Conservation (phyloP, 2,329 filamentous ascomycete species). For the Endocalyx cinctus region DNA sequence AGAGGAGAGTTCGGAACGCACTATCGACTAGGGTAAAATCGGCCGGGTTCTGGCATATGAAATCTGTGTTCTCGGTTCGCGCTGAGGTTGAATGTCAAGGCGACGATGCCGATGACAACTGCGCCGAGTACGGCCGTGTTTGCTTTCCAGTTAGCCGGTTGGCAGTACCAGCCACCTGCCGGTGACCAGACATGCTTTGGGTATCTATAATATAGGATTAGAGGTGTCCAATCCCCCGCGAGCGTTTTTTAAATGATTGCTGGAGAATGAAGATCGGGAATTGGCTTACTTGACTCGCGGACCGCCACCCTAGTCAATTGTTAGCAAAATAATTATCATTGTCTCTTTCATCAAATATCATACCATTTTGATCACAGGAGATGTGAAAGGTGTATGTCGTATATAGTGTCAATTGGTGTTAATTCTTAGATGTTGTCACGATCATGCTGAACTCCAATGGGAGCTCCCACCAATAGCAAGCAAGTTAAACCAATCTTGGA, state of each 20-base stretch:
- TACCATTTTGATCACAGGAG: too few species aligned
- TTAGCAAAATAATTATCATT: constrained; percentile 31
- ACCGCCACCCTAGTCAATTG: constrained; percentile 63
- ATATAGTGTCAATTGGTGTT: too few species aligned
- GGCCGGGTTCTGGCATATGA: constrained; percentile 71
- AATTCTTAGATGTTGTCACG: too few species aligned
- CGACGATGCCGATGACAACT: constrained; percentile 64
- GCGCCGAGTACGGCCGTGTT: constrained; percentile 78
- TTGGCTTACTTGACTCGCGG: constrained; percentile 54
- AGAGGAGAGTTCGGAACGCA: constrained; percentile 46
- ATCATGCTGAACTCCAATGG: too few species aligned
- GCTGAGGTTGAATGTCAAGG: constrained; percentile 64
- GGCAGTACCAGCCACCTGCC: constrained; percentile 93
- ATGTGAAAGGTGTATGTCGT: too few species aligned
- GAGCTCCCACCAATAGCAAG: too few species aligned
- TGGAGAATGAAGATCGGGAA: not conserved
- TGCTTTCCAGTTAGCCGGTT: constrained; percentile 88
- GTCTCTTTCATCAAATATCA: too few species aligned
- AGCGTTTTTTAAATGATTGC: not conserved
- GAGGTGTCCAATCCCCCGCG: too few species aligned
- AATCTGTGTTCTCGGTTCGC: constrained; percentile 69
- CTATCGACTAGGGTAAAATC: constrained; percentile 86
- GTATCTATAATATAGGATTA: constrained; percentile 63
- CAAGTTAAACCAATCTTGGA: too few species aligned
- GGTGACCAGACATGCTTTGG: constrained; percentile 99